Percentiles rank a stretch among this genome's conserved stretches.
phyloP scores from a whole-genome alignment of 2,329 filamentous ascomycete species.

The Talaromyces sp. region DNA sequence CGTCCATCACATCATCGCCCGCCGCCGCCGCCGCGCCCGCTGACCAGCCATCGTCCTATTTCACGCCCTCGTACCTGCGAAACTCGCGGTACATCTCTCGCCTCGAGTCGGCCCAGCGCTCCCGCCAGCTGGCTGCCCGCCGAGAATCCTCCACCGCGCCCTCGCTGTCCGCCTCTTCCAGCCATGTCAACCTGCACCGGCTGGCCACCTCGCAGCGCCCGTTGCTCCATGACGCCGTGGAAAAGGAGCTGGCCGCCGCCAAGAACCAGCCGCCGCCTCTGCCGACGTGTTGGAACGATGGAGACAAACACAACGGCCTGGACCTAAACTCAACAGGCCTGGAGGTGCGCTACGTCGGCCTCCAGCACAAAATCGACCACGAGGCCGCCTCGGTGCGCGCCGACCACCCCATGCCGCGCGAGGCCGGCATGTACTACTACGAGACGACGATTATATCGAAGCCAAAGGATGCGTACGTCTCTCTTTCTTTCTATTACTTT shows the following conservation, averaged over 20 bases:
- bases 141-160: constrained; percentile 45
- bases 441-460: constrained; percentile 65
- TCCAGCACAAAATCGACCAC: constrained; percentile 55
- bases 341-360: constrained; percentile 60
- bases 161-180: constrained; percentile 49
- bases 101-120: constrained; percentile 64
- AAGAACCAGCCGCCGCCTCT: constrained; percentile 63
- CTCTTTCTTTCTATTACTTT: background rate
- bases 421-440: constrained; percentile 93
- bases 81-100: constrained; percentile 72
- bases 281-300: constrained; percentile 75
- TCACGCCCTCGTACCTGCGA: constrained; percentile 77
- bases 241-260: constrained; percentile 58
- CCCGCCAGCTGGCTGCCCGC: constrained; percentile 49
- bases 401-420: constrained; percentile 78
- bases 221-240: constrained; percentile 77
- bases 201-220: constrained; percentile 65
- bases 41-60: constrained; percentile 48
- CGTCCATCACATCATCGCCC: background rate
- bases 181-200: constrained; percentile 52
- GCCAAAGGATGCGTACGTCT: constrained; percentile 59
- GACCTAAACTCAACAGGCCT: constrained; percentile 67
- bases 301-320: constrained; percentile 67
- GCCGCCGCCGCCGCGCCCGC: constrained; percentile 16
- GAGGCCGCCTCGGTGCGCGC: constrained; percentile 80